Evolutionary conservation across 345 rosid species (phyloP).

Genomic region (Gossypium turneri): DNA sequence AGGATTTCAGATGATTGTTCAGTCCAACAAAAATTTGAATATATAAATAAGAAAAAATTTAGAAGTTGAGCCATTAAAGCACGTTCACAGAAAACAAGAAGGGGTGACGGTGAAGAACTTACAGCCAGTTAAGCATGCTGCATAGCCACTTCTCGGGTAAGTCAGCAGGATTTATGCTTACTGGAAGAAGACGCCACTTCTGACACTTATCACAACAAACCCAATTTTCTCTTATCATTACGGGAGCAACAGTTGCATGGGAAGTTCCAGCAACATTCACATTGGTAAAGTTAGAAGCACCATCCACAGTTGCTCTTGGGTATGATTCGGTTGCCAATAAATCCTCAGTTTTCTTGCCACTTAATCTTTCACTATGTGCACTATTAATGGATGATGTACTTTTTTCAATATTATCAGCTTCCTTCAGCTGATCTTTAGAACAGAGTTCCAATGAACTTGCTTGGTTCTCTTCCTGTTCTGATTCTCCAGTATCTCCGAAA

Average conservation of each 20-base stretch:
- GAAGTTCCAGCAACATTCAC: constrained; percentile 44
- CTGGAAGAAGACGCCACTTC: constrained; percentile 91
- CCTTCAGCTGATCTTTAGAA: constrained; percentile 34
- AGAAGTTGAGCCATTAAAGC: background rate
- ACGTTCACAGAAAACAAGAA: background rate
- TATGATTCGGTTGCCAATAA: constrained; percentile 31
- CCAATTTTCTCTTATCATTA: constrained; percentile 69
- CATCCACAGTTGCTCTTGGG: constrained; percentile 25
- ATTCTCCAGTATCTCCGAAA: constrained; percentile 66
- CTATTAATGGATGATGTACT: constrained; percentile 26
- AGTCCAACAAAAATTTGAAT: background rate
- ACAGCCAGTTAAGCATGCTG: constrained; percentile 97
- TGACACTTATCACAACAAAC: constrained; percentile 86
- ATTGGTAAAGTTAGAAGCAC: constrained; percentile 28
- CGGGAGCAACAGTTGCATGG: constrained; percentile 38
- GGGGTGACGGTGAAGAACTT: constrained; percentile 43
- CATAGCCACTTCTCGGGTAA: constrained; percentile 95
- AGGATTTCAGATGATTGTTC: background rate
- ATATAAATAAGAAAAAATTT: background rate
- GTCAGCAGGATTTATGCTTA: constrained; percentile 53
- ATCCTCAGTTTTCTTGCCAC: constrained; percentile 34
- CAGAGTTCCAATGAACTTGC: constrained; percentile 29
- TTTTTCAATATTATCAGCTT: constrained; percentile 35
- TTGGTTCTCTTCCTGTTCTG: constrained; percentile 58
- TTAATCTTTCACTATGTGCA: constrained; percentile 39